A percentile compares a stretch with the other conserved stretches of the same genome.
Evolutionary conservation across 2,329 filamentous ascomycete genomes (phyloP).

Genomic region (Pseudocercospora macadamiae): DNA sequence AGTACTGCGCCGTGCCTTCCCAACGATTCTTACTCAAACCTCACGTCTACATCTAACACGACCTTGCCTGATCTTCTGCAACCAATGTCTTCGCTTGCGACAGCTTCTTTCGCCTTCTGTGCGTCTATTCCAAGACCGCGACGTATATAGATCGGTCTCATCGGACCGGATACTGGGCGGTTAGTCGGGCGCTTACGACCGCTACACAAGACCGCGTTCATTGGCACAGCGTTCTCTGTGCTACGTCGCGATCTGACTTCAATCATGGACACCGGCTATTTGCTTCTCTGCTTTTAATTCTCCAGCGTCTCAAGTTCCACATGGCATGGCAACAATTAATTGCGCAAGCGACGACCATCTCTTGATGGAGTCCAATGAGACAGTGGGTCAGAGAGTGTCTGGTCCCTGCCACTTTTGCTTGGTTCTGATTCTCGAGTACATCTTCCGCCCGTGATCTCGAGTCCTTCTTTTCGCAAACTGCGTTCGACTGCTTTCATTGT

Average conservation of each 20-base stretch:
- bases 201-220: slow-evolving; percentile 2
- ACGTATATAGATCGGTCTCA: neutral
- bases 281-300: neutral
- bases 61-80: neutral
- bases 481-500: neutral
- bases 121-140: neutral
- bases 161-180: slow-evolving; percentile 7
- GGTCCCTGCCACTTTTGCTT: neutral
- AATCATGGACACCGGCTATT: neutral
- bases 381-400: neutral
- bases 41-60: neutral
- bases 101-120: neutral
- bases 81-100: neutral
- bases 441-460: neutral
- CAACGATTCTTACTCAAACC: neutral
- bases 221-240: slow-evolving; percentile 2
- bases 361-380: slow-evolving; percentile 1
- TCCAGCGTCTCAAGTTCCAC: neutral
- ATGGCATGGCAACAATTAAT: neutral
- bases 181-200: slow-evolving; percentile 1
- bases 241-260: neutral
- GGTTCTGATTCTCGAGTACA: neutral
- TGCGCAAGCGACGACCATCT: slow-evolving; percentile 2
- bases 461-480: neutral
- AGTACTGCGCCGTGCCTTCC: too few species aligned